Base-by-base conservation (phyloP, 1,284 basidiomycete genomes). In the Somion occarium region DNA sequence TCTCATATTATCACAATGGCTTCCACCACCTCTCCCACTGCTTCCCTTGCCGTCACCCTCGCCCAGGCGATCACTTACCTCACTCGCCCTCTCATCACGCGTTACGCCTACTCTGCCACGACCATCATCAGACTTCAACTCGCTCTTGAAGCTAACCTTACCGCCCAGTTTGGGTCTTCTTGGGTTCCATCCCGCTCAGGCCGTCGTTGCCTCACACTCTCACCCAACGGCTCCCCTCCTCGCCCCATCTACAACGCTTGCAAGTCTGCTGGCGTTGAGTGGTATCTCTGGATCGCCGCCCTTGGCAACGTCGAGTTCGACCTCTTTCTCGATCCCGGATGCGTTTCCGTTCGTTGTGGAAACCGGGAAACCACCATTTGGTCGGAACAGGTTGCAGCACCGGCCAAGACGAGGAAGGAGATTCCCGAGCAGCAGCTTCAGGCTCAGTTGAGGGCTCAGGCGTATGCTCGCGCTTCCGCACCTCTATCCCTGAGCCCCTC, bases 281-380 rank as follows among this genome's bases (percentile, higher is more conserved):
- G 88, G 88, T 80, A 80, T 53, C 79, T 85, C 60, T 90, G 87
- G 87, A 84, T 88, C 48, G 60, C 74, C 42, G 71, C 76, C 49
- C 78, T 90, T 49, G 85, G 87, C 5, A 75, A 78, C 56, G 68
- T 72, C 50, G 84, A 86, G 67, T 83, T 90, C 59, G 87, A 90
- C 66, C 77, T 91, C 53, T 83, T 85, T 67, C 78, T 88, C 59
- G 84, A 89, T 65, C 88, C 88, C 52, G 87, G 85, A 51, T 80
- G 77, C 63, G 78, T 91, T 56, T 83, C 82, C 51, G 69, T 87
- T 55, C 83, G 83, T 55, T 73, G 78, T 62, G 74, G 72, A 52
- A 70, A 62, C 52, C 69, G 66, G 60, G 66, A 65, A 27, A 55
- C 60, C 11, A 83, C 79, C 49, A 63, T 90, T 61, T 90, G 87